These are phyloP conservation scores for Stephanodiscus minutulus DNA, from an alignment of 108 stramenopile species.

Conservation along the genomic window DNA sequence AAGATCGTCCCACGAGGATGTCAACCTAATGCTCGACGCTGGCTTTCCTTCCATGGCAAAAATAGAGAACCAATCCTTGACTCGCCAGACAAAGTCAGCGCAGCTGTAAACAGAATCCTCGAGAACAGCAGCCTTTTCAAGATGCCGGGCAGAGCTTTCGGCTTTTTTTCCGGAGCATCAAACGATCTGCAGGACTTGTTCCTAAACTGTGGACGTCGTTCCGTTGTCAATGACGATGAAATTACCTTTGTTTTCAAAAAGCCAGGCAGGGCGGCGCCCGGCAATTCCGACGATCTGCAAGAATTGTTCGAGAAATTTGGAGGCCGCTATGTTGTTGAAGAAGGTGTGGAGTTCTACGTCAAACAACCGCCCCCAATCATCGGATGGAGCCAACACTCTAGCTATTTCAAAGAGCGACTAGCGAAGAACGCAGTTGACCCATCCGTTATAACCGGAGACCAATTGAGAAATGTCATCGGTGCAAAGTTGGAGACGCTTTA, in stretches of 20 bases:
- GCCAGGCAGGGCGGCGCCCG: not conserved
- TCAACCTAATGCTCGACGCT: not conserved
- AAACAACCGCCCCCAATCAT: not conserved
- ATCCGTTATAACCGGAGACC: not conserved
- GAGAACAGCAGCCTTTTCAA: not conserved
- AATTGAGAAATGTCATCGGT: not conserved
- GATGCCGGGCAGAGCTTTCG: not conserved
- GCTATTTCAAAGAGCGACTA: not conserved
- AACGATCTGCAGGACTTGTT: not conserved
- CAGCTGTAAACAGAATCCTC: not conserved
- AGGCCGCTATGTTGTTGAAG: not conserved
- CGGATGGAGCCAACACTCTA: not conserved
- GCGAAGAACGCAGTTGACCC: not conserved
- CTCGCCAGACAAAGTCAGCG: not conserved
- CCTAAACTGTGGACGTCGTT: not conserved
- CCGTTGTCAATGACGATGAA: not conserved
- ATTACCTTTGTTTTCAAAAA: not conserved
- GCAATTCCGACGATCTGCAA: not conserved
- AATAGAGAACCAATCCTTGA: not conserved
- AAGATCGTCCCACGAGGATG: not conserved
- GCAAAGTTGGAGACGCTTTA: not conserved
- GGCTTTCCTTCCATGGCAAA: not conserved
- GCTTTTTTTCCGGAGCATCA: not conserved
- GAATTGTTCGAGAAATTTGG: not conserved
- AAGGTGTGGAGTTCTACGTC: not conserved